These are phyloP conservation scores for Ramularia endophylla DNA, from an alignment of 2,329 filamentous ascomycete species.

Conservation along the genomic window DNA sequence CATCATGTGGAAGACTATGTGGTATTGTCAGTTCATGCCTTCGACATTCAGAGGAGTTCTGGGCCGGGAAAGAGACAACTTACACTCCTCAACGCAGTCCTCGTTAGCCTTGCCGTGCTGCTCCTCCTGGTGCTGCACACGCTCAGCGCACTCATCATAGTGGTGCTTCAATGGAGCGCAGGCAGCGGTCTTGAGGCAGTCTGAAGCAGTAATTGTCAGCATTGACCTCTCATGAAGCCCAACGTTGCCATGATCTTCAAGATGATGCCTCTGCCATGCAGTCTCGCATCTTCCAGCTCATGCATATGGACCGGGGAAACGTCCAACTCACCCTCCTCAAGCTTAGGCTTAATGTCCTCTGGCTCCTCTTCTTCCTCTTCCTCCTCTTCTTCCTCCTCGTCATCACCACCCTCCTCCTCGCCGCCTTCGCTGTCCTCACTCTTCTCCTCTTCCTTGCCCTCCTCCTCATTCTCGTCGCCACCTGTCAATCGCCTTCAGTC, in stretches of 20 bases:
- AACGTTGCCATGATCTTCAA: background rate
- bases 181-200: conserved; percentile 80
- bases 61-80: conserved; percentile 36
- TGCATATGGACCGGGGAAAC: background rate
- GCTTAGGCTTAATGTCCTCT: conserved; percentile 76
- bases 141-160: conserved; percentile 96
- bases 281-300: conserved; percentile 1
- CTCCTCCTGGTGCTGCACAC: conserved; percentile 69
- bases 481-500: conserved; percentile 10
- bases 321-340: conserved; percentile 76
- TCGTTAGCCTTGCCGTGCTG: conserved; percentile 72
- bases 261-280: no score
- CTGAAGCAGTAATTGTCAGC: conserved; percentile 47
- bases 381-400: conserved; percentile 69
- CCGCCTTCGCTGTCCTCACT: conserved; percentile 46
- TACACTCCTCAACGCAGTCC: conserved; percentile 99
- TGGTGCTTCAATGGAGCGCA: conserved; percentile 93
- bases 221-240: no score
- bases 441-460: conserved; percentile 35
- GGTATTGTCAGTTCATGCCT: conserved; percentile 1
- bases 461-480: conserved; percentile 32
- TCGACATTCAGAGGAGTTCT: background rate
- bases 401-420: conserved; percentile 56
- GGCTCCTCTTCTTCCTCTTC: conserved; percentile 79
- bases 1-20: conserved; percentile 90